Evolutionary conservation across 345 rosid species (phyloP), one percentile per base, ranked within the genome.

Genomic region (Salix exigua): DNA sequence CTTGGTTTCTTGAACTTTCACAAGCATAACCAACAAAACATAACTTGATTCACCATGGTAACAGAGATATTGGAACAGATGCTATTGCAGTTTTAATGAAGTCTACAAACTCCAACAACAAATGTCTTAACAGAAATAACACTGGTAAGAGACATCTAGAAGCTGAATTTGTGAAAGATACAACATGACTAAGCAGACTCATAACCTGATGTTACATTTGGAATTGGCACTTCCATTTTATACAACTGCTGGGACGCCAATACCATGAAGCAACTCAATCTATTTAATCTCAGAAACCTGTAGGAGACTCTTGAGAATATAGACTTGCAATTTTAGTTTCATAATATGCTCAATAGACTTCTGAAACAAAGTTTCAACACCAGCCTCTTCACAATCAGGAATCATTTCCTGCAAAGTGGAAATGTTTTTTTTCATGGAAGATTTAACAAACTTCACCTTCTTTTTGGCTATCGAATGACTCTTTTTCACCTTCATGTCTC

Each of bases 271-370:
- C 6, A 46, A 16, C 51, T 46, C 51, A 46, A 14, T 46, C 51
- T 26, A n/a, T 4, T 81, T 82, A 73, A 80, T 72, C 25, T 81
- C 86, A 73, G 35, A 75, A n/a, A 83, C 68, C 61, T 84, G 76
- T 77, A 81, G 75, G 70, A 87, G 78, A n/a, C 68, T 74, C 77
- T 72, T 80, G 19, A 87, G 89, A 60, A 83, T 61, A 80, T 42
- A 44, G 79, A 88, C 80, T 76, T 87, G 87, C 72, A 83, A 78
- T 61, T 87, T 75, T 35, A 87, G 85, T 77, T 72, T 79, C 46
- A 79, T 21, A 19, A 87, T 83, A 83, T 88, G 90, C 73, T 84
- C 68, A 40, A 85, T 79, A 69, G 88, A 87, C 70, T 84, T 88
- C 70, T 70, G 79, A 61, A 90, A 86, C 89, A 90, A 55, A 37